Base-by-base conservation (phyloP, 805 yeast species). In the Metahyphopichia silvanorum region DNA sequence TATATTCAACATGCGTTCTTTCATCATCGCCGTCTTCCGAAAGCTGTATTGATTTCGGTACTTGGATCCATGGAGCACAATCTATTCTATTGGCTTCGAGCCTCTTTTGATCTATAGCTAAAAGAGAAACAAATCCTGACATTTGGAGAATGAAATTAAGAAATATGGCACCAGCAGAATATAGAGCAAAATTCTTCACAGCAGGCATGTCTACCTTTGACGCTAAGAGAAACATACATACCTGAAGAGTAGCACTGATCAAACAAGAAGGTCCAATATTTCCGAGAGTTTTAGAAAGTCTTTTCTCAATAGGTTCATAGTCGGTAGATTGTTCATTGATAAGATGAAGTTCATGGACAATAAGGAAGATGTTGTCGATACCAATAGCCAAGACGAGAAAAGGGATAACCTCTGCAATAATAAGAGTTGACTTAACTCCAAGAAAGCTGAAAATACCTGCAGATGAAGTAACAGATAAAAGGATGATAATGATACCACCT, bases 381-480 rank as follows among this genome's bases (percentile, higher is more conserved):
- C 98, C 98, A 35, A 91, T 81, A 0, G 98, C 98, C 37, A 91
- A 67, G 10, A 91, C 84, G 47, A 91, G 65, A 51, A 91, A 91
- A 7, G 98, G 98, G 21, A 91, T 91, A 5, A 91, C 98, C 55
- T 93, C 98, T 2, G 98, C 97, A 36, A 91, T 87, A 43, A 91
- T 89, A 26, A 91, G 65, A 0, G 98, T 91, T 0, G 95, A 85
- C 49, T 85, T 86, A 30, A 89, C 60, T 0, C 93, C 94, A n/a
- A 84, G 37, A 5, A 74, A 47, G 9, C 93, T 75, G 57, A 86
- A 84, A 4, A 87, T 45, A 0, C 98, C 98, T 0, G 88, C 86
- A 0, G 97, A 78, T 1, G 95, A 73, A 1, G 76, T 56, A 1
- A 91, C 95, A 0, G 96, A 88, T 7, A 86, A 55, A 16, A 86